These are phyloP conservation scores for Mentha longifolia DNA, from an alignment of 257 asterid genomes.

Conservation along the genomic window DNA sequence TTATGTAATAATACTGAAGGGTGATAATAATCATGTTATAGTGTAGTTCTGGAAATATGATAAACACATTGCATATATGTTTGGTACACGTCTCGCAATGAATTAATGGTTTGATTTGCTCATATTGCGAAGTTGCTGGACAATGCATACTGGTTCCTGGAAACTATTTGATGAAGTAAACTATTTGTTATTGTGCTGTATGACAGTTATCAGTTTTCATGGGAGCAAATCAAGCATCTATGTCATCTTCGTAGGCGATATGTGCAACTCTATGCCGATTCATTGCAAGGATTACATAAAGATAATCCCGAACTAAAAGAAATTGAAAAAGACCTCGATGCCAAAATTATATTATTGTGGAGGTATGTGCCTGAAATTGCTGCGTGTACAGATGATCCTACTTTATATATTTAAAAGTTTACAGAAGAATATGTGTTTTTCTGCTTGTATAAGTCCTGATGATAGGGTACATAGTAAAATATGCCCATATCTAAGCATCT, in stretches of 20 bases:
- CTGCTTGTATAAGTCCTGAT: conserved; percentile 23
- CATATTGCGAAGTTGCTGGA: conserved; percentile 15
- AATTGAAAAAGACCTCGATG: conserved; percentile 92
- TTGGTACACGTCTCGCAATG: not conserved
- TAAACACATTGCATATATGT: not conserved
- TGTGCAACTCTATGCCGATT: conserved; percentile 86
- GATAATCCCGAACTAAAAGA: conserved; percentile 60
- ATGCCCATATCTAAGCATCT: conserved; percentile 14
- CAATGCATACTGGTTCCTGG: conserved; percentile 6
- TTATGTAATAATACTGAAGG: not conserved
- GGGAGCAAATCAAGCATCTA: conserved; percentile 84
- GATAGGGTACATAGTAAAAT: conserved; percentile 13
- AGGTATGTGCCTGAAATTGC: conserved; percentile 56
- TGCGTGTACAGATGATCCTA: conserved; percentile 7
- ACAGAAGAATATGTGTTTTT: conserved; percentile 20
- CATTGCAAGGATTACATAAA: conserved; percentile 64
- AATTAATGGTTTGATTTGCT: conserved; percentile 24
- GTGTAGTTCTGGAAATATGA: conserved; percentile 9
- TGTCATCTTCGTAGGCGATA: conserved; percentile 91
- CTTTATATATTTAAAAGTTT: conserved; percentile 18
- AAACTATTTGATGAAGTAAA: conserved; percentile 15
- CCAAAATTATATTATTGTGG: conserved; percentile 91
- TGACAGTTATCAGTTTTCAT: conserved; percentile 83
- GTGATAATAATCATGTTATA: conserved; percentile 20
- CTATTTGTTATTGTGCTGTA: conserved; percentile 23